Conservation (phyloP, 2,329 filamentous ascomycete genomes). For the Aspergillus sclerotialis region DNA sequence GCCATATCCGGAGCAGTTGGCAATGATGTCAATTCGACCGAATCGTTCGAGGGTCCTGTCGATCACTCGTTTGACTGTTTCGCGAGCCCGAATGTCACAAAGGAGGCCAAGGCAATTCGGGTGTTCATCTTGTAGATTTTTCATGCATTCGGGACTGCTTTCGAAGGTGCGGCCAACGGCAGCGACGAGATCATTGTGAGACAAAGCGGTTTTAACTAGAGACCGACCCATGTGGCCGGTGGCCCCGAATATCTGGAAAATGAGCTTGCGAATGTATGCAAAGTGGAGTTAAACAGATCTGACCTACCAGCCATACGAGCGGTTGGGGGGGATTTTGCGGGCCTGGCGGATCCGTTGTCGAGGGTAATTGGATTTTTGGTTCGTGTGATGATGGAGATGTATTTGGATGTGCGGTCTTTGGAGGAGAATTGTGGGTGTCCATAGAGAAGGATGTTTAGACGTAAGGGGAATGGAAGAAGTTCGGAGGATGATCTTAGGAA, state of each 20-base stretch:
- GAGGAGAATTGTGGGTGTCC: constrained; percentile 20
- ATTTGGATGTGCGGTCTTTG: constrained; percentile 10
- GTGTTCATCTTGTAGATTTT: constrained; percentile 57
- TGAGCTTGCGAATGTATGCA: no score
- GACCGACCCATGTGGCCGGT: constrained; percentile 96
- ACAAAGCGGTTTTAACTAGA: constrained; percentile 73
- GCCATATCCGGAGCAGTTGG: constrained; percentile 90
- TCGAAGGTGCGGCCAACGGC: constrained; percentile 80
- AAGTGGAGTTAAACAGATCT: no score
- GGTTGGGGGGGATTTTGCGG: constrained; percentile 63
- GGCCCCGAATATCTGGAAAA: constrained; percentile 77
- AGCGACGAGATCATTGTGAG: constrained; percentile 74
- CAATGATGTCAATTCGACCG: constrained; percentile 78
- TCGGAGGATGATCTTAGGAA: no score
- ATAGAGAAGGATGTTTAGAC: constrained; percentile 9
- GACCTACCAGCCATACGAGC: constrained; percentile 84
- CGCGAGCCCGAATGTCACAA: constrained; percentile 79
- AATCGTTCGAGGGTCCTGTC: constrained; percentile 65
- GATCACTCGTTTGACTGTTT: constrained; percentile 68
- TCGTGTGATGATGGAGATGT: constrained; percentile 25
- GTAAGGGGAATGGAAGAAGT: constrained; percentile 1
- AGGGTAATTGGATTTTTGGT: constrained; percentile 58
- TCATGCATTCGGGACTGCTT: constrained; percentile 65
- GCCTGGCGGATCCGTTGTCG: constrained; percentile 78
- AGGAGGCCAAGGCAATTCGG: constrained; percentile 64